Conservation (phyloP, 305 asterid species). For the Ajuga reptans region DNA sequence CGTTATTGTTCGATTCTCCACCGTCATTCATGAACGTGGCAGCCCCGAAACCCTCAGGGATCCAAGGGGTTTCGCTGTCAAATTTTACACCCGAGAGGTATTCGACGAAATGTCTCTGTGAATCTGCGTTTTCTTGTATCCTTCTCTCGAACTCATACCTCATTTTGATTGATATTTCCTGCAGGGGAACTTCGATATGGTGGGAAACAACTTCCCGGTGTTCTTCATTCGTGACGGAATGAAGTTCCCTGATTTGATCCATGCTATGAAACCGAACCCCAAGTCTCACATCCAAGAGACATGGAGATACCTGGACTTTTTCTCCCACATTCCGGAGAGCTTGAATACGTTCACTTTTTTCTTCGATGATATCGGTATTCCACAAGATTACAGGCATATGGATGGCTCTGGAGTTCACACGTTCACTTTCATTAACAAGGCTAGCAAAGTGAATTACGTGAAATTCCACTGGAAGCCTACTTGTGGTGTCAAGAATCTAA, state of each 20-base stretch:
- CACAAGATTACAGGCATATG: constrained; percentile 93
- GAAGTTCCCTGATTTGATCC: constrained; percentile 86
- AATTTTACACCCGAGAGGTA: constrained; percentile 93
- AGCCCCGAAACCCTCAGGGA: constrained; percentile 94
- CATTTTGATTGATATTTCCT: constrained; percentile 18
- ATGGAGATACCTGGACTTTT: constrained; percentile 83
- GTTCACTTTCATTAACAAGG: constrained; percentile 68
- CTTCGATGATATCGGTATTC: constrained; percentile 80
- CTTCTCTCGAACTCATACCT: not conserved
- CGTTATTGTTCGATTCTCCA: constrained; percentile 71
- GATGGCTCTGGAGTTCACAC: constrained; percentile 88
- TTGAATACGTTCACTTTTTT: constrained; percentile 69
- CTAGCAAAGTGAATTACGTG: constrained; percentile 71
- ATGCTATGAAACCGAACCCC: constrained; percentile 84
- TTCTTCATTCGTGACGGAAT: constrained; percentile 83
- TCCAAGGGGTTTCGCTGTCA: constrained; percentile 91
- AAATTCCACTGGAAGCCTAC: constrained; percentile 99
- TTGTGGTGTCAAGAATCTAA: constrained; percentile 73
- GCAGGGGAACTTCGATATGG: constrained; percentile 90
- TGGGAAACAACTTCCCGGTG: constrained; percentile 90
- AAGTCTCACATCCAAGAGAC: constrained; percentile 88
- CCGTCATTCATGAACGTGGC: constrained; percentile 94
- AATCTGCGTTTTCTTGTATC: not conserved
- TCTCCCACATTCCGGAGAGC: constrained; percentile 91
- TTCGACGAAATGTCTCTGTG: not conserved